Evolutionary conservation across 768 basidiomycete species (phyloP), one percentile per base, ranked within the genome.

Genomic region (Boletus sensibilis): DNA sequence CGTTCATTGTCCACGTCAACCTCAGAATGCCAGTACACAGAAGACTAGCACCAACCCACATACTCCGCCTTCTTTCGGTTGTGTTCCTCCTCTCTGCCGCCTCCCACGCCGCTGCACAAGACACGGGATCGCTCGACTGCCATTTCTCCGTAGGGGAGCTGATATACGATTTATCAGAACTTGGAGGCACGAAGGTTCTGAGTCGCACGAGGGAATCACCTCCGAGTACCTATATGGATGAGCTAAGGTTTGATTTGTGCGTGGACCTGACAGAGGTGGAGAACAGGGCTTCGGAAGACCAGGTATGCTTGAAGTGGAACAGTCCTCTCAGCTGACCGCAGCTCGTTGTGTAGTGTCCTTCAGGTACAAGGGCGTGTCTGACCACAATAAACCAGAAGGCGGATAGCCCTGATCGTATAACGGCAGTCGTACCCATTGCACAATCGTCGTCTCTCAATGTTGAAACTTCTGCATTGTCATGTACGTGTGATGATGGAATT

Each of bases 361-460:
- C 68, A 21, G 88, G 84, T 23, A 89, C 90, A 46, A 78, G 86
- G 63, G 88, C 84, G 47, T 95, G 93, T 72, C 74, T 92, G 31
- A 87, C 82, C 5, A 82, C 80, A 62, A 80, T 77, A 34, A 92
- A 92, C 64, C 62, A 74, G 62, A 91, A 88, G 70, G 61, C 67
- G 1, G 78, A 75, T 21, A 69, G 76, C 39, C 52, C 74, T 3
- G 86, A 90, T 60, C 80, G 90, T 49, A 71, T 94, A 64, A 75
- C 84, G 27, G 76, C 83, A 31, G 89, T 92, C n/a, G 83, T 94
- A 52, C 85, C 90, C n/a, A 64, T 94, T 31, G 88, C 85, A 10
- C 75, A 78, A 58, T 69, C 69, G 0, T 63, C 68, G 12, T 56
- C 52, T 37, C 67, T 73, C 27, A 50, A 66, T 11, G 61, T 72